A percentile compares a stretch with the other conserved stretches of the same genome.
Evolutionary conservation across 352 stramenopile genomes (phyloP).

Genomic region (Phytophthora citricola): DNA sequence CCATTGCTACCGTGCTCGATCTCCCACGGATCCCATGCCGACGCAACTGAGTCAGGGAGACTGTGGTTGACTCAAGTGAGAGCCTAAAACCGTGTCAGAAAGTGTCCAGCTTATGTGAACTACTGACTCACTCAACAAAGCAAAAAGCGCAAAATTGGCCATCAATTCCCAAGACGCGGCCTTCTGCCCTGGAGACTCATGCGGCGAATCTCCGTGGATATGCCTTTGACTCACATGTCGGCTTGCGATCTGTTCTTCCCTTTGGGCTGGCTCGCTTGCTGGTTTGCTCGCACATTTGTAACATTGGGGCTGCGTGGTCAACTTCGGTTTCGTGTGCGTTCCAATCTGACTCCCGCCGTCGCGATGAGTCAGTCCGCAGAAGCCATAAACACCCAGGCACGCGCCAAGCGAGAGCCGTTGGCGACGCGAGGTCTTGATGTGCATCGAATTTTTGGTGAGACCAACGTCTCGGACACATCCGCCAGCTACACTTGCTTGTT

Average conservation of each 20-base stretch:
- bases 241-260: slow-evolving; percentile 2
- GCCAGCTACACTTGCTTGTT: slow-evolving; percentile 2
- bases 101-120: slow-evolving; percentile 10
- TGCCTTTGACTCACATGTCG: slow-evolving; percentile 20
- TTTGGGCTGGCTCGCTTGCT: slow-evolving; percentile 11
- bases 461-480: slow-evolving; percentile 1
- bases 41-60: slow-evolving; percentile 3
- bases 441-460: slow-evolving; percentile 33
- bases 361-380: slow-evolving; percentile 27
- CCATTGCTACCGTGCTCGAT: background rate
- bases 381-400: background rate
- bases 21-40: background rate
- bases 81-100: background rate
- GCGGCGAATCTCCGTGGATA: slow-evolving; percentile 14
- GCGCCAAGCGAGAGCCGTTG: slow-evolving; percentile 14
- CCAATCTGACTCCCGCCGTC: slow-evolving; percentile 8
- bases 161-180: slow-evolving; percentile 5
- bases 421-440: slow-evolving; percentile 17
- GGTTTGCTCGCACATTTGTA: slow-evolving; percentile 16
- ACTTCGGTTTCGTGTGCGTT: slow-evolving; percentile 28
- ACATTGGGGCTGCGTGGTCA: slow-evolving; percentile 16
- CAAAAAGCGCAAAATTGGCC: slow-evolving; percentile 1
- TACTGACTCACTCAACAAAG: slow-evolving; percentile 12
- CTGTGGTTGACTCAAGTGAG: slow-evolving; percentile 7
- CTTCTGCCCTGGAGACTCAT: slow-evolving; percentile 2